Evolutionary conservation across 371 early-diverging fungal genomes (phyloP).

Genomic region (Phascolomyces articulosus): DNA sequence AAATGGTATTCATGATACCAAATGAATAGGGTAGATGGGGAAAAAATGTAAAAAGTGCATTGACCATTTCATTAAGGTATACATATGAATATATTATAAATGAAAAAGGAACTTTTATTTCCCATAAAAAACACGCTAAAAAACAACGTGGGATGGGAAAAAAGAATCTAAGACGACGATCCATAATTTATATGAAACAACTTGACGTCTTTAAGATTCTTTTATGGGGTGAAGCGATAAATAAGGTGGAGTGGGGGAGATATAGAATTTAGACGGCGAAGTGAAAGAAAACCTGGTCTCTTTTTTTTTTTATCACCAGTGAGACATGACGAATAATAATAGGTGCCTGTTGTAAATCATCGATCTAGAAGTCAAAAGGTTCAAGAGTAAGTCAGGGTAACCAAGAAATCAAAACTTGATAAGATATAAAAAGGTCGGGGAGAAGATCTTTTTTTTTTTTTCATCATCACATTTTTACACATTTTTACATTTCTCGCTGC

Average conservation of each 20-base stretch:
- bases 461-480: neutral
- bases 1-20: too few relatives aligned
- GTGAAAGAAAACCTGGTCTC: neutral
- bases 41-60: neutral
- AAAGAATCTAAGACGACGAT: too few relatives aligned
- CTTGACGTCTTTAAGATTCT: too few relatives aligned
- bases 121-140: too few relatives aligned
- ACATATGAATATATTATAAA: too few relatives aligned
- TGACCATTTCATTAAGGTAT: neutral
- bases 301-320: neutral
- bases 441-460: neutral
- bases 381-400: neutral
- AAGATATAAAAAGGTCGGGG: neutral
- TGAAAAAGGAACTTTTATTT: too few relatives aligned
- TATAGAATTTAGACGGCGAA: too few relatives aligned
- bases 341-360: neutral
- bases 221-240: neutral
- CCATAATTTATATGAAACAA: too few relatives aligned
- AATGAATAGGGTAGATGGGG: too few relatives aligned
- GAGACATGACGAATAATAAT: neutral
- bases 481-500: slow-evolving; percentile 3
- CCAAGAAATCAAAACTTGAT: neutral
- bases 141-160: too few relatives aligned
- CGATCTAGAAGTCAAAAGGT: neutral
- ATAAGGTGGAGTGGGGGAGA: too few relatives aligned